Percentiles rank a stretch among this genome's conserved stretches.
Conservation (phyloP, 306 rosid species). For the Lathyrus aphaca region DNA sequence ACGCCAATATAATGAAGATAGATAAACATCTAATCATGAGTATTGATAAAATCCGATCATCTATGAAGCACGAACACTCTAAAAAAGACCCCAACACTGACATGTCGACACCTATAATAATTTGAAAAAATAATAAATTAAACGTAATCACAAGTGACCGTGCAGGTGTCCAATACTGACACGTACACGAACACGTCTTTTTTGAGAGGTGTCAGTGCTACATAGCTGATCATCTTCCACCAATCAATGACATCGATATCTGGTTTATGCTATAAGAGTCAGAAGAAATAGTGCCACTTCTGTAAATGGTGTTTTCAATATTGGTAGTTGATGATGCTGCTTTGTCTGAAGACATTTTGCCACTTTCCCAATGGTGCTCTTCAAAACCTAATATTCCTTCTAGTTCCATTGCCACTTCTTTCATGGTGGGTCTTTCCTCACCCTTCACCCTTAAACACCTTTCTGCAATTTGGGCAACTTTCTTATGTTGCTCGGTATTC, state of each 20-base stretch:
- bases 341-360: background rate
- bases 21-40: no score
- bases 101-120: no score
- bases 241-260: background rate
- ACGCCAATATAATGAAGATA: no score
- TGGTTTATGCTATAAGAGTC: background rate
- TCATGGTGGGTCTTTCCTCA: slow-evolving; percentile 4
- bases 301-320: background rate
- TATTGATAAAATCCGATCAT: no score
- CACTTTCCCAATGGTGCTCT: background rate
- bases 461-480: background rate
- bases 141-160: no score
- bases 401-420: background rate
- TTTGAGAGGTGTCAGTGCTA: no score
- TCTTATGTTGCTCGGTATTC: background rate
- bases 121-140: no score
- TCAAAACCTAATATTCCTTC: background rate
- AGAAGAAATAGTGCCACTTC: background rate
- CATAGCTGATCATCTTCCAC: background rate
- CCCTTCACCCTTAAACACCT: background rate
- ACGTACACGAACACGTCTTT: no score
- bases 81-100: no score
- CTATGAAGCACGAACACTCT: no score
- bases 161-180: no score
- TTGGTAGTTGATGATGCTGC: background rate